These are phyloP conservation scores for Phaffomyces thermotolerans DNA, from an alignment of 805 yeast species.

Conservation along the genomic window DNA sequence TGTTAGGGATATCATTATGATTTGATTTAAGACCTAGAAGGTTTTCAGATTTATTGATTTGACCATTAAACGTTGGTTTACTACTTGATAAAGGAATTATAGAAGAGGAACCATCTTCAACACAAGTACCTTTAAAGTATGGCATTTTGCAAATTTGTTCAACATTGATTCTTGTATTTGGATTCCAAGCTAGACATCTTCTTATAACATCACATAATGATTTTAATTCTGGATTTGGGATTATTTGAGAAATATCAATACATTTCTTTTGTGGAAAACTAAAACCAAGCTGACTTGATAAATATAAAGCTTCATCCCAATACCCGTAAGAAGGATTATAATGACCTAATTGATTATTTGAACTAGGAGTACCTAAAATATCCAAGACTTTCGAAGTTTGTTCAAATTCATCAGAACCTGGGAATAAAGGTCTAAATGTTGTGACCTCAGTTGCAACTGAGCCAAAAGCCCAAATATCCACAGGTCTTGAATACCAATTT, in stretches of 20 bases:
- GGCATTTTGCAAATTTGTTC: conserved; percentile 40
- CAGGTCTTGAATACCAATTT: conserved; percentile 54
- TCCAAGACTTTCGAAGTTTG: conserved; percentile 65
- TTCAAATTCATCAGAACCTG: conserved; percentile 74
- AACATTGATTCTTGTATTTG: conserved; percentile 52
- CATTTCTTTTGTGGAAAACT: conserved; percentile 50
- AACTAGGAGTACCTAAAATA: conserved; percentile 66
- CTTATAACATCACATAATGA: conserved; percentile 33
- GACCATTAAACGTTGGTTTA: conserved; percentile 1
- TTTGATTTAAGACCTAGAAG: conserved; percentile 10
- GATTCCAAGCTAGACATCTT: conserved; percentile 71
- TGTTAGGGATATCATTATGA: too few relatives aligned
- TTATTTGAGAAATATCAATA: conserved; percentile 34
- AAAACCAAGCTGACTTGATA: conserved; percentile 50
- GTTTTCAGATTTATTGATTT: conserved; percentile 11
- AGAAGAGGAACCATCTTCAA: conserved; percentile 8
- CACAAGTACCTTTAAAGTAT: conserved; percentile 46
- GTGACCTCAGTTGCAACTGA: conserved; percentile 70
- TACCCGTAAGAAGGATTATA: conserved; percentile 55
- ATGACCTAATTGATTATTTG: conserved; percentile 18
- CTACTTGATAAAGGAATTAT: neutral
- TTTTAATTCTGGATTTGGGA: conserved; percentile 38
- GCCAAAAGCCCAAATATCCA: conserved; percentile 86
- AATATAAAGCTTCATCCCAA: conserved; percentile 57
- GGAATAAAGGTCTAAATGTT: conserved; percentile 70